These are phyloP conservation scores for Cystobasidium sp. DNA, from an alignment of 1,284 basidiomycete species.

Conservation along the genomic window DNA sequence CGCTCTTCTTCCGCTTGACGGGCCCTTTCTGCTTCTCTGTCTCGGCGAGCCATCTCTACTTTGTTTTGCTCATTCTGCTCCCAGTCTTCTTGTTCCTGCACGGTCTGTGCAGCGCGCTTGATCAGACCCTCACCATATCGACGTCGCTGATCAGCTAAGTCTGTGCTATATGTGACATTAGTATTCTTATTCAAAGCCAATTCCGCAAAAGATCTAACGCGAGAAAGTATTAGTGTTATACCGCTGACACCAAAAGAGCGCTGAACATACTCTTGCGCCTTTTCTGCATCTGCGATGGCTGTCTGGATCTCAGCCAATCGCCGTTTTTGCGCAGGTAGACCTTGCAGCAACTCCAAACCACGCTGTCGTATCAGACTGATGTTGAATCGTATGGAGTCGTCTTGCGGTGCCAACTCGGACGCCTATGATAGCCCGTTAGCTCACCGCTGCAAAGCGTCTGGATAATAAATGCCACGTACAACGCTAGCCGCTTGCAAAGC, in stretches of 20 bases:
- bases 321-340: slow-evolving; percentile 72
- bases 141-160: slow-evolving; percentile 82
- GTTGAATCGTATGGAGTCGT: slow-evolving; percentile 88
- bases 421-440: slow-evolving; percentile 63
- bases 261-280: slow-evolving; percentile 76
- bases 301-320: slow-evolving; percentile 75
- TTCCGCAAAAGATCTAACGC: slow-evolving; percentile 74
- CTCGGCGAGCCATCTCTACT: slow-evolving; percentile 50
- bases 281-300: slow-evolving; percentile 79
- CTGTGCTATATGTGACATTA: slow-evolving; percentile 77
- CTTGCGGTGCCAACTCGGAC: slow-evolving; percentile 74
- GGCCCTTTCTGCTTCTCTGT: slow-evolving; percentile 69
- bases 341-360: slow-evolving; percentile 82
- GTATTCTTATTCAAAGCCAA: slow-evolving; percentile 73
- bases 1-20: slow-evolving; percentile 49
- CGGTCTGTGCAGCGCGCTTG: slow-evolving; percentile 71
- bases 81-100: slow-evolving; percentile 70
- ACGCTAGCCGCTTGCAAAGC: slow-evolving; percentile 78
- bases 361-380: slow-evolving; percentile 97
- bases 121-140: slow-evolving; percentile 85
- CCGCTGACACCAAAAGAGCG: not conserved
- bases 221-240: not conserved
- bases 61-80: slow-evolving; percentile 72
- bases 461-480: slow-evolving; percentile 59
- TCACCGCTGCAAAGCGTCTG: not conserved